Conservation (phyloP, 139 green algal genomes). For the Helicosporidium sp. region DNA sequence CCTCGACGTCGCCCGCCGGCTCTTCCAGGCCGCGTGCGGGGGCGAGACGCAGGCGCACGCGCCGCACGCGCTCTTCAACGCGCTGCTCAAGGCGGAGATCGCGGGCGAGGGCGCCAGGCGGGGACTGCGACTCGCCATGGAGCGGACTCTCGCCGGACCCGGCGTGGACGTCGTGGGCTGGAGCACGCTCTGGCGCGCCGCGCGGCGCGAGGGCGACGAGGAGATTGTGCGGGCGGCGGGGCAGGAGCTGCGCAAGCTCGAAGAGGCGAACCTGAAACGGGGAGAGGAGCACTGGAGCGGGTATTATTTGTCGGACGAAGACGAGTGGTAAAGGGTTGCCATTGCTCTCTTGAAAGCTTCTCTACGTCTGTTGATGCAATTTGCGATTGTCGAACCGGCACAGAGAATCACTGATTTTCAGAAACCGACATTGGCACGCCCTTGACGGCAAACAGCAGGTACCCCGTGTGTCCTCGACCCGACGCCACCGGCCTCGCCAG, state of each 20-base stretch:
- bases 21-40: neutral
- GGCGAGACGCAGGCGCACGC: neutral
- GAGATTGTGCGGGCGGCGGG: neutral
- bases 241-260: neutral
- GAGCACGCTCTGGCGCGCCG: slow-evolving; percentile 6
- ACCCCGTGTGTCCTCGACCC: slow-evolving; percentile 66
- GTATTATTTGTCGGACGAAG: neutral
- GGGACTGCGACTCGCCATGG: neutral
- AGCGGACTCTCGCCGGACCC: neutral
- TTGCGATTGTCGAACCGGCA: neutral
- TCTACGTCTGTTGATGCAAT: neutral
- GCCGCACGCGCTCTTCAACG: slow-evolving; percentile 11
- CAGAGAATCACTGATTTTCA: no score
- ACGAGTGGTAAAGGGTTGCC: neutral
- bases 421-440: no score
- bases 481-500: slow-evolving; percentile 27
- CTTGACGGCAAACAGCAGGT: slow-evolving; percentile 64
- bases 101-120: neutral
- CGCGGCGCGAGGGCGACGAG: neutral
- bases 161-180: slow-evolving; percentile 3
- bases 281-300: neutral
- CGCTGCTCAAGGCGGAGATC: slow-evolving; percentile 10
- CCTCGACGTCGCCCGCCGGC: neutral
- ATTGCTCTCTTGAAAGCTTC: neutral
- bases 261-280: neutral